Evolutionary conservation across 768 basidiomycete genomes (phyloP).

Genomic region (Leucocoprinus leucothites): DNA sequence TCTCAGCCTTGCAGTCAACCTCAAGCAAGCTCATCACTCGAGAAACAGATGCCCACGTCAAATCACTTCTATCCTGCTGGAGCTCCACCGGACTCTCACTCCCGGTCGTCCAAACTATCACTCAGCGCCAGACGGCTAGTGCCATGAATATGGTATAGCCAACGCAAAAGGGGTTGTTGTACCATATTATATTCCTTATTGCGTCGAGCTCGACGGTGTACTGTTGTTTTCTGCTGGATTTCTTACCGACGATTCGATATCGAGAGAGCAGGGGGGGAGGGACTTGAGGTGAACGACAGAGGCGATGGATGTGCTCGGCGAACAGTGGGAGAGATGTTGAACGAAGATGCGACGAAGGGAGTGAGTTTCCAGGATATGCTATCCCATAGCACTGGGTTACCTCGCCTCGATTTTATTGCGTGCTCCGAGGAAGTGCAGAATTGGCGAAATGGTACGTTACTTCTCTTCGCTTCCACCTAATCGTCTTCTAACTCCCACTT

Average conservation of each 20-base stretch:
- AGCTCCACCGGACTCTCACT: no score
- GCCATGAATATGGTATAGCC: no score
- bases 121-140: no score
- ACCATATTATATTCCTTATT: constrained; percentile 41
- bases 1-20: no score
- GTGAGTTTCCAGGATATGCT: constrained; percentile 39
- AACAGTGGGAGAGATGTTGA: no score
- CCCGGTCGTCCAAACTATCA: no score
- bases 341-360: constrained; percentile 27
- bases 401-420: constrained; percentile 41
- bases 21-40: constrained; percentile 23
- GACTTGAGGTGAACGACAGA: constrained; percentile 36
- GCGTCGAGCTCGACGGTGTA: constrained; percentile 44
- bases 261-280: constrained; percentile 24
- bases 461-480: no score
- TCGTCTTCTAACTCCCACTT: background rate
- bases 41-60: no score
- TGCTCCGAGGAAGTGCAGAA: constrained; percentile 20
- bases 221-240: constrained; percentile 35
- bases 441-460: constrained; percentile 30
- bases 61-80: no score
- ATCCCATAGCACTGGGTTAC: constrained; percentile 42
- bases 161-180: constrained; percentile 29
- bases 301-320: constrained; percentile 29
- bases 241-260: constrained; percentile 33